Conservation (phyloP, 306 rosid genomes). For the Corylus heterophylla region DNA sequence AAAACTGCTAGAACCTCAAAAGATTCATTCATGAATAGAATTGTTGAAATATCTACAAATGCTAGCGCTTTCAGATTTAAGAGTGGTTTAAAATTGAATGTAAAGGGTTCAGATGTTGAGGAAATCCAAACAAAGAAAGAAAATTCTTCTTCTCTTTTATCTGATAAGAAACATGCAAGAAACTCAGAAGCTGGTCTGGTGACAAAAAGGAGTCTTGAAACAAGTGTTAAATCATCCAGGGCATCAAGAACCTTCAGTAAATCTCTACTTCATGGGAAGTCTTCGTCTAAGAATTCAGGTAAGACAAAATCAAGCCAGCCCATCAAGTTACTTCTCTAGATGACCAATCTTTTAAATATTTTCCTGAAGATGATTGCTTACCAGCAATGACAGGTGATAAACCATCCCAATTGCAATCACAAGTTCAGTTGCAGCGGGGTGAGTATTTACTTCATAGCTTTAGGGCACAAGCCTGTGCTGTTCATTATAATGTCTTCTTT, state of each 20-base stretch:
- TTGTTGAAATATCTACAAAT: not conserved
- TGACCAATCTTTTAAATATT: constrained; percentile 2
- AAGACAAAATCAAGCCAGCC: constrained; percentile 15
- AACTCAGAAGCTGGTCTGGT: constrained; percentile 13
- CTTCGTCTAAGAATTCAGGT: constrained; percentile 10
- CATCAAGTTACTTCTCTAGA: not conserved
- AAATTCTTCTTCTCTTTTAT: constrained; percentile 4
- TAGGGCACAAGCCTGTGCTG: too few species aligned
- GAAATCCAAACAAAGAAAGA: not conserved
- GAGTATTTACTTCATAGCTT: not conserved
- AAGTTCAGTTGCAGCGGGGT: constrained; percentile 5
- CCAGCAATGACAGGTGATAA: constrained; percentile 2
- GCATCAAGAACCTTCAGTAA: constrained; percentile 10
- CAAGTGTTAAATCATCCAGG: constrained; percentile 3
- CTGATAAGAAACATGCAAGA: constrained; percentile 14
- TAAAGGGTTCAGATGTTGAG: not conserved
- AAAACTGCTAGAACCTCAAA: too few species aligned
- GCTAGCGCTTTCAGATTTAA: constrained; percentile 3
- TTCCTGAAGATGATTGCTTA: constrained; percentile 3
- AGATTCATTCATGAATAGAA: not conserved
- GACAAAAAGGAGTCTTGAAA: constrained; percentile 18
- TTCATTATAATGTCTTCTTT: not conserved
- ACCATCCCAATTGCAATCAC: not conserved
- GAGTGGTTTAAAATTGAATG: constrained; percentile 16
- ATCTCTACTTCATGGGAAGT: not conserved